Evolutionary conservation across 441 rosid species (phyloP), one percentile per base, ranked within the genome.

Genomic region (Pelargonium fulgidum): DNA sequence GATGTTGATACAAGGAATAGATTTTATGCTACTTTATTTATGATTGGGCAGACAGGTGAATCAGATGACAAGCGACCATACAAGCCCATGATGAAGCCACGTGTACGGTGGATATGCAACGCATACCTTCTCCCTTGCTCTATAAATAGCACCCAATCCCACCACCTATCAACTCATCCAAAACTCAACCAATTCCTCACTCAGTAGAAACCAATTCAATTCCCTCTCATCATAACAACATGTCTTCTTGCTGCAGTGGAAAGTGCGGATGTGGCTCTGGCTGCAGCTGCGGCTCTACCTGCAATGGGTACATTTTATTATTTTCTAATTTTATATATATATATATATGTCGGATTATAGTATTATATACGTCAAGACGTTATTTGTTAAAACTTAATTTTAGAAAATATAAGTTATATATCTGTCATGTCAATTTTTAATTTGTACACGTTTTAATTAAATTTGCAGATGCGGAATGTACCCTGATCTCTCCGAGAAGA

Each of bases 191-290:
- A 11, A 50, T 1, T n/a, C 56, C 56, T 50, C 56, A 26, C 4
- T 50, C 16, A 50, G n/a, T n/a, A 50, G 14, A 50, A 50, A 26
- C 1, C 1, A 26, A 26, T 26, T 26, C 56, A 50, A 50, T 13
- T 50, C 17, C 56, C 14, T 50, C 56, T 50, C 14, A 14, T 13
- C 17, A 50, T 50, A 14, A 50, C 17, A 50, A 50, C 13, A 50
- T 50, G 56, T n/a, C n/a, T n/a, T 50, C 56, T 50, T 50, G 56
- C 56, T 50, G 56, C 56, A 17, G 56, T 13, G 56, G 56, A 50
- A 13, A 50, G 17, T 50, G 56, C 16, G 56, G 17, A 50, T 50
- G 56, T 17, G 56, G 56, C 56, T 13, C 56, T 3, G 4, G 4
- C 7, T 50, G 56, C 17, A 50, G 17, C 17, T 50, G 56, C 56